These are phyloP conservation scores for Claviceps monticola DNA, from an alignment of 2,329 filamentous ascomycete genomes.

Conservation along the genomic window DNA sequence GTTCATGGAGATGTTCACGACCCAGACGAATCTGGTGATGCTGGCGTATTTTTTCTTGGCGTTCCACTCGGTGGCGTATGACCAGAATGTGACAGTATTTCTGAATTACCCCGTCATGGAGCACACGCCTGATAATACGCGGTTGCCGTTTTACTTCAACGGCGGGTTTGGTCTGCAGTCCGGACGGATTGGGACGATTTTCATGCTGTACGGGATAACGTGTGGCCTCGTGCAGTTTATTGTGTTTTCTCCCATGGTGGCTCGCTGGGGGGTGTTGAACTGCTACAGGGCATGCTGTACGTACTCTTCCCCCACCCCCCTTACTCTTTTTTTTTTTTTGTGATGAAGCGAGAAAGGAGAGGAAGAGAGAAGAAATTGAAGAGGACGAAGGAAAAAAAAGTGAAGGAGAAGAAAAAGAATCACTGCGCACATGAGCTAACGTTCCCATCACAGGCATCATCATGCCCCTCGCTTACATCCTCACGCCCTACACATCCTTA, in stretches of 20 bases:
- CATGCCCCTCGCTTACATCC: slow-evolving; percentile 63
- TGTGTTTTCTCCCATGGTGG: slow-evolving; percentile 64
- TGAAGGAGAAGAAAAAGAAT: no score
- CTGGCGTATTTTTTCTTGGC: slow-evolving; percentile 68
- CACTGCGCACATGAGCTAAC: neutral
- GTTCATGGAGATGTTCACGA: slow-evolving; percentile 54
- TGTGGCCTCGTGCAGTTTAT: slow-evolving; percentile 78
- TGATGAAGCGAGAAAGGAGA: no score
- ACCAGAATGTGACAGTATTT: slow-evolving; percentile 81
- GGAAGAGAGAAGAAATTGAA: no score
- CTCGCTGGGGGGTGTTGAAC: slow-evolving; percentile 56
- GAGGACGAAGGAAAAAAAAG: no score
- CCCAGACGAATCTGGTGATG: slow-evolving; percentile 62
- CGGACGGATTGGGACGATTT: slow-evolving; percentile 68
- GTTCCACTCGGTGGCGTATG: slow-evolving; percentile 70
- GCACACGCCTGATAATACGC: slow-evolving; percentile 42
- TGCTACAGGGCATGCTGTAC: slow-evolving; percentile 54
- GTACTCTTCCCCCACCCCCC: slow-evolving; percentile 8
- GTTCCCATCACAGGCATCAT: slow-evolving; percentile 33
- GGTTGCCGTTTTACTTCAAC: slow-evolving; percentile 66
- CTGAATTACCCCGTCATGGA: slow-evolving; percentile 57
- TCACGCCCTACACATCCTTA: slow-evolving; percentile 71
- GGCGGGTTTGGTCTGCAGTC: slow-evolving; percentile 67
- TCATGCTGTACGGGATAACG: slow-evolving; percentile 66
- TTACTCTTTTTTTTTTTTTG: no score